Evolutionary conservation across 306 rosid genomes (phyloP), one percentile per base, ranked within the genome.

Genomic region (Elaeagnus macrophylla): DNA sequence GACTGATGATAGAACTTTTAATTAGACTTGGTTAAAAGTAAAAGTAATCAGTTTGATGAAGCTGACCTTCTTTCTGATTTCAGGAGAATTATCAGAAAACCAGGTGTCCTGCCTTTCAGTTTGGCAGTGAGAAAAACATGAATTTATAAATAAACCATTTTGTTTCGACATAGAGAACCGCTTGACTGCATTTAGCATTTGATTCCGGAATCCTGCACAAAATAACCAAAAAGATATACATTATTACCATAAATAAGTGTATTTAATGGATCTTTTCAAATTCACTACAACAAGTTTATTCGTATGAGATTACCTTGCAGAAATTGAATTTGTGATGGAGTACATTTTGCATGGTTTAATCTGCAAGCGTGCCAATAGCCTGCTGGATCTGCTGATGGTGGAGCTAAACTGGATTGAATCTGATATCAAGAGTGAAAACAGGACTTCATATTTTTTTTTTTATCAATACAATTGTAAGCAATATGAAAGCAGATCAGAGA

Each of bases 111-210:
- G 99, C 64, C 95, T 78, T 83, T 87, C 99, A 6, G 79, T 55
- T 80, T 91, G 99, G 84, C 96, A 91, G 59, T 91, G 99, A 51
- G 96, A 78, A 75, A 91, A 87, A 65, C 96, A 84, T 0, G 96
- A 87, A 64, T 91, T 91, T 60, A 86, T 80, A 57, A 78, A 91
- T 57, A 91, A 54, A 48, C 97, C 97, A 65, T 91, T 84, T 54
- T 62, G 51, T 2, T 47, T 71, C 52, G 85, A 80, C 53, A 32
- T 51, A 35, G 97, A 74, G 66, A 91, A 84, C n/a, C 45, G 73
- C 54, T 32, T 71, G 9, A 91, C 48, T 13, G 67, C 69, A 48
- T 80, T 67, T 62, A 91, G 64, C 95, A 91, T 91, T 74, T 78
- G 86, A 57, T 74, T 78, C 73, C 99, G 82, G 74, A 91, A 91